These are phyloP conservation scores for Linderniella brevidens DNA, from an alignment of 257 asterid genomes.

Conservation along the genomic window DNA sequence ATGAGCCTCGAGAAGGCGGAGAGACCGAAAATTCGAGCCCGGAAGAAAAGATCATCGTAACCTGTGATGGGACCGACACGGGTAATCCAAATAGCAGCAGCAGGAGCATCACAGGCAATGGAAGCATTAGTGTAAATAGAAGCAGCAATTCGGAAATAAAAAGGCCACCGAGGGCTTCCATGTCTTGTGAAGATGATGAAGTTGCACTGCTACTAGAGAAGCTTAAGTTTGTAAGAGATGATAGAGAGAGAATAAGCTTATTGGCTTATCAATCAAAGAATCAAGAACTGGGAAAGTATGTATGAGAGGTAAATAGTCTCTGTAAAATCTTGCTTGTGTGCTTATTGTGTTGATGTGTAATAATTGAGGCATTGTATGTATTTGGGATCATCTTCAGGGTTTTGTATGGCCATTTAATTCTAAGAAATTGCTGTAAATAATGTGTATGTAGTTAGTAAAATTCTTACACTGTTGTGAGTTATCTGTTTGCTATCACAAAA, in stretches of 20 bases:
- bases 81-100: slow-evolving; percentile 11
- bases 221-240: slow-evolving; percentile 49
- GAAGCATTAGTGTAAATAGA: too few species aligned
- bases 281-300: slow-evolving; percentile 22
- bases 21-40: slow-evolving; percentile 12
- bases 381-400: too few species aligned
- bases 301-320: too few species aligned
- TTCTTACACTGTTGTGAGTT: too few species aligned
- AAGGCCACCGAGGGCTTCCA: slow-evolving; percentile 23
- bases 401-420: too few species aligned
- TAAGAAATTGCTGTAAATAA: too few species aligned
- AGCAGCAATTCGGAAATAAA: slow-evolving; percentile 10
- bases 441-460: too few species aligned
- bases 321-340: too few species aligned
- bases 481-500: too few species aligned
- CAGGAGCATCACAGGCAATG: slow-evolving; percentile 11
- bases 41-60: slow-evolving; percentile 15
- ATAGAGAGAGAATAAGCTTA: slow-evolving; percentile 52
- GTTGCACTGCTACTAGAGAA: slow-evolving; percentile 47
- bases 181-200: slow-evolving; percentile 50
- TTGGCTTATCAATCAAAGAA: slow-evolving; percentile 17
- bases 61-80: slow-evolving; percentile 15
- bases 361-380: too few species aligned
- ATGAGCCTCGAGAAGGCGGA: slow-evolving; percentile 11
- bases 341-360: too few species aligned